Evolutionary conservation across 192 early-diverging fungal genomes (phyloP), one percentile per base, ranked within the genome.

Genomic region (Coemansia sp.): DNA sequence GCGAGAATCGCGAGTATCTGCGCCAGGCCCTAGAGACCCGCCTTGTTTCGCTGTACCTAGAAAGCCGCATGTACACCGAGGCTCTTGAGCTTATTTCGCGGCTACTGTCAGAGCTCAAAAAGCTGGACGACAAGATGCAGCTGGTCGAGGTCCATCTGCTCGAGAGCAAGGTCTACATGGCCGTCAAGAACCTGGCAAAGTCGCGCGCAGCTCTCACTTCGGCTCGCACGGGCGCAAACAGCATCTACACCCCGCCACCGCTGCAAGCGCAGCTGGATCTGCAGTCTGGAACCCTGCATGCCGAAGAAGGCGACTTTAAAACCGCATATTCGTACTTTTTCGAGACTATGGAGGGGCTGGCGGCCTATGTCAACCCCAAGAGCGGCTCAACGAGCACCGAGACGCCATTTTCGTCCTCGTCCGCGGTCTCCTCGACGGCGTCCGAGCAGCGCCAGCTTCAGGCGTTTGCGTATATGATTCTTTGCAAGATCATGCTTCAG

Each of bases 401-500:
- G 24, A 54, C 63, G 3, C 35, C 48, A 20, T 39, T 51, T 23
- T 62, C 55, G 16, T 39, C 56, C n/a, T 62, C 55, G 10, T 2
- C 52, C 4, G 64, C 25, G 7, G 22, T 53, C 5, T 55, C 60
- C 8, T 35, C 66, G 6, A 51, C 56, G 1, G 47, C 55, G 34
- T 71, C 56, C 25, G 78, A 75, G 69, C 68, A 88, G 34, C 85
- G 87, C 50, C 95, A 93, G 50, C 85, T 98, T 11, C 83, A 89
- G 57, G 95, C 93, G 4, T 83, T 99, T 63, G 95, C 96, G 71
- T 99, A 98, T 83, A 94, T 99, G 94, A 74, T 99, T 50, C 84
- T 99, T 47, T 98, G 95, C 86, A 98, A 99, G 74, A 93, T 99
- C 65, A 99, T 99, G 97, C 84, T 95, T 39, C 95, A 95, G 83